phyloP scores from a whole-genome alignment of 179 eudicot genomes.

The Carnegiea gigantea region DNA sequence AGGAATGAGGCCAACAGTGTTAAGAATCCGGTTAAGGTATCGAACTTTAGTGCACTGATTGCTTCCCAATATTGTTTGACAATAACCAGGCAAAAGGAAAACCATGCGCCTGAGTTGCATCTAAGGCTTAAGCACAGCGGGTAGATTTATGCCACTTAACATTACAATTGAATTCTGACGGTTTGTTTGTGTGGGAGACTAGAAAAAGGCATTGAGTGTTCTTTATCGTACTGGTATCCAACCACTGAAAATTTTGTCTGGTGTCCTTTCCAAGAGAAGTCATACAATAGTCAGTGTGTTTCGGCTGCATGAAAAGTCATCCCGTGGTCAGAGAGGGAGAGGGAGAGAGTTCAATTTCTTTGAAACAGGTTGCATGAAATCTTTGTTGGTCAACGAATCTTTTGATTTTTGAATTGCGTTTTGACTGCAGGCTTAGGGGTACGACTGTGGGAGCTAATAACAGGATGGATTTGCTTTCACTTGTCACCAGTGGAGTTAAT shows the following conservation, averaged over 20 bases:
- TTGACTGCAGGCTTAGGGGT: constrained; percentile 64
- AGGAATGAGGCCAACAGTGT: constrained; percentile 81
- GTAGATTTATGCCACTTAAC: neutral
- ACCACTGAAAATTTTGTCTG: neutral
- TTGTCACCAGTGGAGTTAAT: constrained; percentile 81
- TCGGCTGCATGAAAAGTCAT: neutral
- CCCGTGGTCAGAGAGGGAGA: too few relatives aligned
- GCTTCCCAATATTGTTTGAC: neutral
- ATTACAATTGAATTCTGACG: neutral
- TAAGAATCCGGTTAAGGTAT: constrained; percentile 87
- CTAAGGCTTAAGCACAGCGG: neutral
- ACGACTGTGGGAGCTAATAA: constrained; percentile 85
- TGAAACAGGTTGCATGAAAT: neutral
- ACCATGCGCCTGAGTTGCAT: neutral
- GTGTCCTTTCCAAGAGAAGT: neutral
- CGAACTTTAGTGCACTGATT: neutral
- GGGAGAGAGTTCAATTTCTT: neutral
- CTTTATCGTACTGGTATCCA: neutral
- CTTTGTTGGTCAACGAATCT: neutral
- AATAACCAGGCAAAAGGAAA: neutral
- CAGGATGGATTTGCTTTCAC: constrained; percentile 77
- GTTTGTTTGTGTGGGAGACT: neutral
- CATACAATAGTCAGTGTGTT: neutral
- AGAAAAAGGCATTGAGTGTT: neutral
- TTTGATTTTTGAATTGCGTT: constrained; percentile 17